These are phyloP conservation scores for Claviceps monticola DNA, from an alignment of 2,329 filamentous ascomycete genomes.

Conservation along the genomic window DNA sequence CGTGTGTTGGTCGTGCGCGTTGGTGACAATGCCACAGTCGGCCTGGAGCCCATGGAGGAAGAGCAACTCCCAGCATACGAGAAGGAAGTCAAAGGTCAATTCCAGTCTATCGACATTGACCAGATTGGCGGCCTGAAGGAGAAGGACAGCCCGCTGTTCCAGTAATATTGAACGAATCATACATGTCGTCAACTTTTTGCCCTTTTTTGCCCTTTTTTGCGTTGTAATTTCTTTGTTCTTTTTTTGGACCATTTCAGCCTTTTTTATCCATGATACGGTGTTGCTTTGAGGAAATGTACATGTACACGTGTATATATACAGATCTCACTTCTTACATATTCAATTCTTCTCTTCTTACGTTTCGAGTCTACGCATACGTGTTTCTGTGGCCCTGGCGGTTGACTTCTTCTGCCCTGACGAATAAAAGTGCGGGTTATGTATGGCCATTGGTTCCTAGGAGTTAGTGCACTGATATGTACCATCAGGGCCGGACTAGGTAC, in stretches of 20 bases:
- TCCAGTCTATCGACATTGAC: conserved; percentile 90
- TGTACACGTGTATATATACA: too few species aligned
- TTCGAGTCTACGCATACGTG: too few species aligned
- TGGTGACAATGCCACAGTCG: conserved; percentile 71
- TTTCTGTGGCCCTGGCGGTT: too few species aligned
- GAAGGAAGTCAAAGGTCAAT: conserved; percentile 62
- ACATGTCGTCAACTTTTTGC: conserved; percentile 1
- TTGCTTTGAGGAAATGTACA: too few species aligned
- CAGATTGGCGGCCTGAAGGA: conserved; percentile 89
- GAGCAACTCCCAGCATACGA: conserved; percentile 78
- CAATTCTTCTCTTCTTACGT: too few species aligned
- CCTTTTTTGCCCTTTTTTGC: conserved; percentile 7
- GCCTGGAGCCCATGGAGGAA: conserved; percentile 75
- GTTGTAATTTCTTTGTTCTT: conserved; percentile 1
- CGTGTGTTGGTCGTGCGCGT: conserved; percentile 86
- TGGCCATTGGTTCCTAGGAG: too few species aligned
- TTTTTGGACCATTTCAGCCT: conserved; percentile 4
- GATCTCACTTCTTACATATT: too few species aligned
- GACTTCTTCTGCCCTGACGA: too few species aligned
- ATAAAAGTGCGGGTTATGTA: too few species aligned
- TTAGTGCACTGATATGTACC: too few species aligned
- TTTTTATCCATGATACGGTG: neutral
- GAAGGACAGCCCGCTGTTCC: conserved; percentile 45
- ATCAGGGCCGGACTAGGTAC: too few species aligned
- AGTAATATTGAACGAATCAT: conserved; percentile 13